These are phyloP conservation scores for Boletus coccyginus DNA, from an alignment of 768 basidiomycete species.

Conservation along the genomic window DNA sequence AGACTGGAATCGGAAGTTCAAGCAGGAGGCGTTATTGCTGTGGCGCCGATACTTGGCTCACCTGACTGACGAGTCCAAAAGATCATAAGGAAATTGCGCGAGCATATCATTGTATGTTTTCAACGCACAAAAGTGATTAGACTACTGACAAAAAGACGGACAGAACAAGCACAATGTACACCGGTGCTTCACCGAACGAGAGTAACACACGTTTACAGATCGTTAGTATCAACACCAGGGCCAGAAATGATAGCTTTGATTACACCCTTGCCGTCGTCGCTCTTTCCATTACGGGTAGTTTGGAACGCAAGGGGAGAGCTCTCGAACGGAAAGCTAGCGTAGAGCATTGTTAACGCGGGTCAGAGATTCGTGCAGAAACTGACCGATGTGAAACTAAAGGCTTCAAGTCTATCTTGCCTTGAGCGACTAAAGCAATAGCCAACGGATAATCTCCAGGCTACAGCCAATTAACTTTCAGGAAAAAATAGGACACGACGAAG, in stretches of 20 bases:
- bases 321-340: slow-evolving; percentile 64
- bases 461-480: background rate
- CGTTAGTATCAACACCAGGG: slow-evolving; percentile 54
- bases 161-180: background rate
- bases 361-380: slow-evolving; percentile 10
- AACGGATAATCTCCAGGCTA: slow-evolving; percentile 84
- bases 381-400: slow-evolving; percentile 88
- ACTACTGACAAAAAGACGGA: background rate
- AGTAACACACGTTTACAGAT: slow-evolving; percentile 27
- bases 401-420: slow-evolving; percentile 82
- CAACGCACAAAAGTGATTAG: background rate
- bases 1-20: background rate
- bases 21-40: background rate
- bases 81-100: too few relatives aligned
- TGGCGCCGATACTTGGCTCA: too few relatives aligned
- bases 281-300: slow-evolving; percentile 75
- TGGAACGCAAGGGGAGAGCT: slow-evolving; percentile 80
- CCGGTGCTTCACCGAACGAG: background rate
- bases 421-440: slow-evolving; percentile 79
- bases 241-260: slow-evolving; percentile 91
- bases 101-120: background rate
- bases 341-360: background rate
- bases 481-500: background rate
- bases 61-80: background rate
- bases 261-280: slow-evolving; percentile 80